Base-by-base conservation (phyloP, 2,329 filamentous ascomycete genomes). In the Diaporthe capsici region DNA sequence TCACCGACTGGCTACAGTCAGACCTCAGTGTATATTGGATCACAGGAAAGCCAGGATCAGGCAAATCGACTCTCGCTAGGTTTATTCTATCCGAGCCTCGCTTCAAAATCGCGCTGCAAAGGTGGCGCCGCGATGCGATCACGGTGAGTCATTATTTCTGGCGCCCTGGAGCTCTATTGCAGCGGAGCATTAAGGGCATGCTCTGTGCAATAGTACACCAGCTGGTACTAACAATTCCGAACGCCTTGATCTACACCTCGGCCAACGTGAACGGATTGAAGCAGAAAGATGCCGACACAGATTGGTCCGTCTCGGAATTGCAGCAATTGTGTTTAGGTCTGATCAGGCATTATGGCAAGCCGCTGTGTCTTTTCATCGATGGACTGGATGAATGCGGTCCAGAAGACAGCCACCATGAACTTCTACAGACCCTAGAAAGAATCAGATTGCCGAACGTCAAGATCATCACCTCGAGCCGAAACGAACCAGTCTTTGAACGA, bases 51-150 rank as follows among this genome's bases (percentile, higher is more conserved):
- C 78, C 81, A 0, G 83, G 81, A 0, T 81, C 82, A 0, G 83
- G 83, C 0, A 84, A 84, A 61, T 81, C 78, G 9, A 83, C 80
- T 0, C 68, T 84, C 9, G 77, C 82, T 53, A 83, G 81, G 42
- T 83, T 79, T 42, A 67, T 84, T 12, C 12, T 78, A 2, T 42
- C 74, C 0, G 60, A 80, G 17, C 22, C 53, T 6, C 34, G 49
- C 4, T 82, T 80, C 0, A 17, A 13, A 7, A 7, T 31, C 3
- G 4, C 42, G 0, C 75, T 84, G 4, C 15, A 71, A 3, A 3
- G 39, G 1, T 83, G 82, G 81, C 74, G 57, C 4, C 22, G 34
- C 0, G 60, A 55, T 1, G 61, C 76, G 0, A 9, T 77, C 0
- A 60, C 82, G 0, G 12, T 78, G 1, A 77, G 77, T 1, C 81